phyloP scores from a whole-genome alignment of 768 basidiomycete species.

The Porphyrellus cyaneotinctus region DNA sequence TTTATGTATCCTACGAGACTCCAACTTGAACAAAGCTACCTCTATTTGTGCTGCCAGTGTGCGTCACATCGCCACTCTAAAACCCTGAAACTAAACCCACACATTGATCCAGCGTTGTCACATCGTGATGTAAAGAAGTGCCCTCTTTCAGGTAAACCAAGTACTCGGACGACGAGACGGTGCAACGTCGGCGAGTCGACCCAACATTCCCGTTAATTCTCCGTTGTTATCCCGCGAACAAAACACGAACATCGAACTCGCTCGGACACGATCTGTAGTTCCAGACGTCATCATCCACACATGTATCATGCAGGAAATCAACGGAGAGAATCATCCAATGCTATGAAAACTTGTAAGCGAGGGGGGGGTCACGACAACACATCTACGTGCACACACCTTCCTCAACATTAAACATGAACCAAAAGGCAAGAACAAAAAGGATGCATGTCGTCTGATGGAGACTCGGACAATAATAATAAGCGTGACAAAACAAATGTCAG shows the following conservation, averaged over 20 bases:
- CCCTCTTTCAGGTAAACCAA: no score
- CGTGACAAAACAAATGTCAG: neutral
- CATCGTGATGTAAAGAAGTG: no score
- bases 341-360: neutral
- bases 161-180: neutral
- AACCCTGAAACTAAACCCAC: no score
- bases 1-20: slow-evolving; percentile 21
- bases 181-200: neutral
- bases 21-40: neutral
- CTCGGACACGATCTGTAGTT: no score
- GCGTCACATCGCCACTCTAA: no score
- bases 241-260: no score
- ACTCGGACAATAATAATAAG: slow-evolving; percentile 25
- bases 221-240: neutral
- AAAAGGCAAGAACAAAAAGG: neutral
- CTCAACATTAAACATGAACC: neutral
- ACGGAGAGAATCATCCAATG: neutral
- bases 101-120: no score
- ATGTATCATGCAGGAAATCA: neutral
- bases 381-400: neutral
- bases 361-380: neutral
- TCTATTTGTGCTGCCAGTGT: neutral
- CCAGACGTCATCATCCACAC: neutral
- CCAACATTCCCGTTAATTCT: neutral
- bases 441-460: slow-evolving; percentile 3